A percentile compares a stretch with the other conserved stretches of the same genome.
phyloP scores from a whole-genome alignment of 2,329 filamentous ascomycete species.

The Fusarium palustre region DNA sequence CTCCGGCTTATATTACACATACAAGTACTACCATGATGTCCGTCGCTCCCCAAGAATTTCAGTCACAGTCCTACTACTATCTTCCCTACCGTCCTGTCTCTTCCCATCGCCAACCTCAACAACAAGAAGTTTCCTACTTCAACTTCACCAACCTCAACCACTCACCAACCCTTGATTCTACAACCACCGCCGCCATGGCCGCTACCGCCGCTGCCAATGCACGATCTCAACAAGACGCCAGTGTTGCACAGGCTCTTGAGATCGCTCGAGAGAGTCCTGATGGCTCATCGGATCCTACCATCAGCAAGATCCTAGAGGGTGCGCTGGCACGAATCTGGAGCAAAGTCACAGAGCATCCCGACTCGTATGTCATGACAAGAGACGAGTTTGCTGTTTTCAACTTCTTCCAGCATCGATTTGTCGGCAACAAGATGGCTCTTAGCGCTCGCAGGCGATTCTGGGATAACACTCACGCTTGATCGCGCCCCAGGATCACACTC shows the following conservation, averaged over 20 bases:
- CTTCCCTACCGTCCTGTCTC: slow-evolving; percentile 30
- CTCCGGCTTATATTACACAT: slow-evolving; percentile 47
- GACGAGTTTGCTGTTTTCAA: slow-evolving; percentile 91
- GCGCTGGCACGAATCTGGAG: slow-evolving; percentile 74
- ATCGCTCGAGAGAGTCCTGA: slow-evolving; percentile 79
- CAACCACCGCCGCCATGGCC: slow-evolving; percentile 37
- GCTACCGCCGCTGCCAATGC: slow-evolving; percentile 33
- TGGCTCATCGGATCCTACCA: slow-evolving; percentile 70
- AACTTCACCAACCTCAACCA: slow-evolving; percentile 35
- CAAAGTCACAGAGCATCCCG: slow-evolving; percentile 72
- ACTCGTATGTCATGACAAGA: slow-evolving; percentile 77
- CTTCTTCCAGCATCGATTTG: slow-evolving; percentile 78
- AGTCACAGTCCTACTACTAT: slow-evolving; percentile 45
- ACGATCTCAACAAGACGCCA: slow-evolving; percentile 50
- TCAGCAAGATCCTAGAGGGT: slow-evolving; percentile 73
- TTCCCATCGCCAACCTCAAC: slow-evolving; percentile 41
- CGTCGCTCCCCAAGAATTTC: slow-evolving; percentile 46
- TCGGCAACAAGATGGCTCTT: slow-evolving; percentile 61
- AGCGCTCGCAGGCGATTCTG: slow-evolving; percentile 65
- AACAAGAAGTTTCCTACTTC: slow-evolving; percentile 36
- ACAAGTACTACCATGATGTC: slow-evolving; percentile 49
- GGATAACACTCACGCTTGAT: slow-evolving; percentile 58
- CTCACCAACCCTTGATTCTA: slow-evolving; percentile 28
- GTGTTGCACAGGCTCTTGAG: slow-evolving; percentile 76
- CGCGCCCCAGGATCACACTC: slow-evolving; percentile 15